phyloP scores from a whole-genome alignment of 140 eudicot genomes.

The Erigeron philadelphicus region DNA sequence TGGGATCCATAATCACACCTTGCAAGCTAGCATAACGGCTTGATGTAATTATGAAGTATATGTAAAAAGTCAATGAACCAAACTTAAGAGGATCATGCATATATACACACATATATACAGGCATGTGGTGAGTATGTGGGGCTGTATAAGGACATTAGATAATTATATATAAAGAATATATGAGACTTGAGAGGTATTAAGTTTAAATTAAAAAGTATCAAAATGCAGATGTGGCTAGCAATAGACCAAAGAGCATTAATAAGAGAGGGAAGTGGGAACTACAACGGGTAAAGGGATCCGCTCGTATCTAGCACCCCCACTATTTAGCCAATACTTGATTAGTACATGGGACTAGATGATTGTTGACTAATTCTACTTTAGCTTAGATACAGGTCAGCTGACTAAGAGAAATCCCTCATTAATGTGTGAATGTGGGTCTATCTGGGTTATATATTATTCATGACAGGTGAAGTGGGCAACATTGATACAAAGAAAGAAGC shows the following conservation, averaged over 20 bases:
- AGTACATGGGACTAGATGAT: not conserved
- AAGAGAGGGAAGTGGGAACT: not conserved
- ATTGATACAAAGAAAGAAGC: not conserved
- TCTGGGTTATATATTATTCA: not conserved
- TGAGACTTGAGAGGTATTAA: not conserved
- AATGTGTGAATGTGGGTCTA: not conserved
- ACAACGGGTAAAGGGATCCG: not conserved
- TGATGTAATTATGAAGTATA: not conserved
- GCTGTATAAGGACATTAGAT: not conserved
- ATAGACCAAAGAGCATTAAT: not conserved
- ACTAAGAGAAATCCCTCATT: not conserved
- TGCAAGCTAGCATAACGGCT: not conserved
- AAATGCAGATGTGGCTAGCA: not conserved
- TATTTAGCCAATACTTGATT: not conserved
- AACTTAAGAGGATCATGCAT: not conserved
- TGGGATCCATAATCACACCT: constrained; percentile 16
- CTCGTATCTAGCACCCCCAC: not conserved
- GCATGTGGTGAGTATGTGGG: constrained; percentile 12
- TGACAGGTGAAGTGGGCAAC: not conserved
- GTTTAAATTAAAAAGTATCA: not conserved
- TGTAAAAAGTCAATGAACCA: not conserved
- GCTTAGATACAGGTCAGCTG: not conserved
- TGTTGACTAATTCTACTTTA: not conserved
- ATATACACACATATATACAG: not conserved
- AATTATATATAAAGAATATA: constrained; percentile 11